A percentile compares a stretch with the other conserved stretches of the same genome.
Evolutionary conservation across 306 rosid species (phyloP).

Genomic region (Vicia sativa): DNA sequence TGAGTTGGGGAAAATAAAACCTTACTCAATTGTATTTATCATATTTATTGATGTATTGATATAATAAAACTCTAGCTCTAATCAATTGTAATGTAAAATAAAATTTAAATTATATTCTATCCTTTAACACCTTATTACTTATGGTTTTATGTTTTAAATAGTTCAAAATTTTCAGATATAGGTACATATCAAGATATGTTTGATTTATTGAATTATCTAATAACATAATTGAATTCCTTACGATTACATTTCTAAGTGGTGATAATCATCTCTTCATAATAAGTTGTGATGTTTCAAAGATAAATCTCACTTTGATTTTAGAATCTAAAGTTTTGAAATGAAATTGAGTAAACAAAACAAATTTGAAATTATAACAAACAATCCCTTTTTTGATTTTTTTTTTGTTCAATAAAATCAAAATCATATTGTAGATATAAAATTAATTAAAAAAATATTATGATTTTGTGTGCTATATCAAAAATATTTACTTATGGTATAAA

Average conservation of each 20-base stretch:
- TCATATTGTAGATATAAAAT: not conserved
- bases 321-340: not conserved
- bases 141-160: not conserved
- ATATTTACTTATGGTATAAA: not conserved
- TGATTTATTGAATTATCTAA: not conserved
- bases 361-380: too few species aligned
- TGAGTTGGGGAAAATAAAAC: too few species aligned
- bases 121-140: not conserved
- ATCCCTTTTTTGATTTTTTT: too few species aligned
- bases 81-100: not conserved
- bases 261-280: not conserved
- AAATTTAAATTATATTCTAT: not conserved
- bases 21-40: not conserved
- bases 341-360: too few species aligned
- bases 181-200: not conserved
- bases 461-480: not conserved
- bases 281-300: not conserved
- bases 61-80: not conserved
- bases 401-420: not conserved
- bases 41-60: not conserved
- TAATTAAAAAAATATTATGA: not conserved
- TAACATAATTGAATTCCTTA: constrained; percentile 8
- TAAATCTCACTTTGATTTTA: not conserved
- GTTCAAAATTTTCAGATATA: not conserved
- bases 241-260: not conserved